Evolutionary conservation across 164 flowering plant genomes (phyloP), one percentile per base, ranked within the genome.

Genomic region (Paratinospora sagittata): DNA sequence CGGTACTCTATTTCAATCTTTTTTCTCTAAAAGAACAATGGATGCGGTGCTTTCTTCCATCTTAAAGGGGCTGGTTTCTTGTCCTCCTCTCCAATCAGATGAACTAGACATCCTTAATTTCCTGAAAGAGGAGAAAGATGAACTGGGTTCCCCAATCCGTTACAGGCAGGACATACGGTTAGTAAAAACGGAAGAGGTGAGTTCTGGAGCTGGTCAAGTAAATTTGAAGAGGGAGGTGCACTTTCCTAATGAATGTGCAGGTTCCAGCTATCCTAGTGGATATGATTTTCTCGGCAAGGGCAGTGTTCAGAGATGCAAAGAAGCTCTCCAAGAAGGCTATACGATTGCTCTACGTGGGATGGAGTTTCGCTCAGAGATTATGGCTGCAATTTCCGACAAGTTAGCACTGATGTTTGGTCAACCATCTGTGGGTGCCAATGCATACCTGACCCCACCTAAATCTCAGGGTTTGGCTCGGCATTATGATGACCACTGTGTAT

Each of bases 401-500:
- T 75, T 91, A 23, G 93, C 89, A 10, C 77, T 73, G 72, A 58
- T 91, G 49, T 88, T 89, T 81, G 93, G 97, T 76, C 93, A 87
- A 79, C 97, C 91, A 24, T 88, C 97, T 64, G 85, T 81, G 39
- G 97, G 97, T 52, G 90, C 82, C 58, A 91, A 91, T 75, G 33
- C 88, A 43, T 91, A 91, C 79, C 76, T 91, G 71, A 89, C 97
- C 47, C 97, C 94, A 47, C 88, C 89, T 64, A 71, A 79, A 73
- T 84, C 92, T 71, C 97, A 91, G 79, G 97, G 97, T 14, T 81
- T 91, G 78, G 82, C 89, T 71, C 69, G 85, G 49, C 97, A 91
- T 74, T 84, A 74, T 76, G 97, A 91, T 81, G 97, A 91, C 47
- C 97, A 89, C 69, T 91, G 97, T 75, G 92, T 91, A 14, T 86